Evolutionary conservation across 1,284 basidiomycete genomes (phyloP).

Genomic region (Cutaneotrichosporon mucoides): DNA sequence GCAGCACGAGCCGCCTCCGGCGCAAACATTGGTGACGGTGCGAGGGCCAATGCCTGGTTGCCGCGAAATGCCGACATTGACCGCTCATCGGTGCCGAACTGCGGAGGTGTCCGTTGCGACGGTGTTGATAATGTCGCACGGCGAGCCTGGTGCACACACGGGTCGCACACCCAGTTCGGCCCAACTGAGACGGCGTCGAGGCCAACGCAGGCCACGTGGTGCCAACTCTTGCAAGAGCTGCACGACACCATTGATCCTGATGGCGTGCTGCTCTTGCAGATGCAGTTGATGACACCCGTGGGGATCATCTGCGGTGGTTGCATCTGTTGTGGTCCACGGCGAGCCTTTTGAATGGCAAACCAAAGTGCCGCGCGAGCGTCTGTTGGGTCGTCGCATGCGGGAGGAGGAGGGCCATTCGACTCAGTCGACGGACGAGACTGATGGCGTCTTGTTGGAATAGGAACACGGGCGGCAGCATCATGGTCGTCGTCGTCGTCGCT

Average conservation of each 20-base stretch:
- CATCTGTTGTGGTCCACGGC: neutral
- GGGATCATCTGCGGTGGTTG: constrained; percentile 8
- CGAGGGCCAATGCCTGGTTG: constrained; percentile 39
- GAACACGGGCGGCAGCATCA: constrained; percentile 10
- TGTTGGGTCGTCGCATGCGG: constrained; percentile 7
- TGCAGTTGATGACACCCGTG: constrained; percentile 33
- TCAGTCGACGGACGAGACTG: neutral
- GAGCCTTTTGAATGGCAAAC: constrained; percentile 8
- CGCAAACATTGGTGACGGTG: constrained; percentile 43
- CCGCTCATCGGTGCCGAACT: constrained; percentile 26
- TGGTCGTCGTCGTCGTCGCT: constrained; percentile 34
- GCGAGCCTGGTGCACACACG: constrained; percentile 26
- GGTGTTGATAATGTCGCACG: constrained; percentile 30
- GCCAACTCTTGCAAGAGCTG: constrained; percentile 39
- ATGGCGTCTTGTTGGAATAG: neutral
- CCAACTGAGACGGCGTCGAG: constrained; percentile 30
- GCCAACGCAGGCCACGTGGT: constrained; percentile 38
- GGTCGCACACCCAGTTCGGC: constrained; percentile 37
- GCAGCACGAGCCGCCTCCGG: constrained; percentile 17
- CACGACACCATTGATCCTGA: constrained; percentile 36
- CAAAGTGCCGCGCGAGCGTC: constrained; percentile 18
- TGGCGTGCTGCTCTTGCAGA: constrained; percentile 26
- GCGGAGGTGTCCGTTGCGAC: constrained; percentile 8
- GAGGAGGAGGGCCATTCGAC: neutral
- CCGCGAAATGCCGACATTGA: constrained; percentile 35